A percentile compares a stretch with the other conserved stretches of the same genome.
Conservation (phyloP, 805 yeast genomes). For the Torulaspora microellipsoides region DNA sequence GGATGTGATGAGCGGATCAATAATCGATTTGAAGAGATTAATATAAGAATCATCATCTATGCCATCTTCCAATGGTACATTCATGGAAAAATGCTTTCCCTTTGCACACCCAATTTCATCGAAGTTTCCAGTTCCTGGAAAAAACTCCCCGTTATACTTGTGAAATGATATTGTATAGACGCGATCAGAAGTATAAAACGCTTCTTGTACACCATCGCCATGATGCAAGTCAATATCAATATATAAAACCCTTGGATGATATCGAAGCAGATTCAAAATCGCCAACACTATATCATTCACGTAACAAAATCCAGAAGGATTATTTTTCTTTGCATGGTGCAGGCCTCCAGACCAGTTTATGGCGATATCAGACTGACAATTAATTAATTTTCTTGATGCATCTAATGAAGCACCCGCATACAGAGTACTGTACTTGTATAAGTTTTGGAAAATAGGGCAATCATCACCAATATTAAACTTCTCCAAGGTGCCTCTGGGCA, state of each 20-base stretch:
- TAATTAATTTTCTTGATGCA: slow-evolving; percentile 76
- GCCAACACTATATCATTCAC: slow-evolving; percentile 87
- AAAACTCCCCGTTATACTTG: slow-evolving; percentile 82
- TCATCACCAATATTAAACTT: slow-evolving; percentile 97
- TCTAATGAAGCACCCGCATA: slow-evolving; percentile 89
- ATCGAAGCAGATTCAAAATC: slow-evolving; percentile 69
- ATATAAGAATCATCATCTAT: slow-evolving; percentile 75
- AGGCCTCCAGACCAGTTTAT: slow-evolving; percentile 92
- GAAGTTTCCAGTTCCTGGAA: slow-evolving; percentile 89
- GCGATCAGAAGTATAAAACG: slow-evolving; percentile 84
- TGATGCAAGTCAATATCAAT: slow-evolving; percentile 91
- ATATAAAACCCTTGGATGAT: slow-evolving; percentile 80
- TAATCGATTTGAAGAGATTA: slow-evolving; percentile 54
- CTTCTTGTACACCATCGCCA: slow-evolving; percentile 95
- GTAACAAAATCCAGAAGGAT: slow-evolving; percentile 88
- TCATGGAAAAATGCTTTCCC: slow-evolving; percentile 79
- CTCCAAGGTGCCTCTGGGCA: slow-evolving; percentile 40
- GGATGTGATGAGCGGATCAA: slow-evolving; percentile 81
- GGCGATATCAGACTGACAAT: slow-evolving; percentile 85
- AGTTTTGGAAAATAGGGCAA: slow-evolving; percentile 78
- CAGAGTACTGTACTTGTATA: slow-evolving; percentile 70
- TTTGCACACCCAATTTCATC: slow-evolving; percentile 80
- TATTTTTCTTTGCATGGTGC: slow-evolving; percentile 88
- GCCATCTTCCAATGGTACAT: slow-evolving; percentile 87
- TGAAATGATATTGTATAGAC: slow-evolving; percentile 90